Evolutionary conservation across 805 yeast genomes (phyloP), one percentile per base, ranked within the genome.

Genomic region (Candida silvicultrix): DNA sequence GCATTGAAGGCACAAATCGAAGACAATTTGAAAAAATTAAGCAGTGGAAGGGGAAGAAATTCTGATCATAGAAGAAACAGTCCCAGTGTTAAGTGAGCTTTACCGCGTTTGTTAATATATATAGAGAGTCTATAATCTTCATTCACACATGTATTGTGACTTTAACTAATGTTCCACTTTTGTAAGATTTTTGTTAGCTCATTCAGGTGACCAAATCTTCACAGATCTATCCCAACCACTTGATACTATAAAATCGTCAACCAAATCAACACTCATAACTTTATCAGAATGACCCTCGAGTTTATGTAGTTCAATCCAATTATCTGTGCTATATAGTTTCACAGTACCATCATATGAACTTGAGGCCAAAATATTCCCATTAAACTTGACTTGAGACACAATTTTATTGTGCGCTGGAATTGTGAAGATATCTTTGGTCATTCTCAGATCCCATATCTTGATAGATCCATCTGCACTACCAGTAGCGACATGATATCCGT

Each of bases 201-300:
- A 48, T 40, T 55, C 46, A n/a, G 42, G 45, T 23, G 53, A 22
- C 89, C 89, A 85, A 38, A 85, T 45, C 58, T 85, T 85, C 3
- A 89, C 72, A 7, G 86, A 72, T 45, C 94, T 73, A 60, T 89
- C 96, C 96, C 96, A 89, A 19, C 96, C 90, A 42, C 87, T 75
- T 40, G 84, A 76, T 1, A 78, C 73, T 1, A 89, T 64, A 31
- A 48, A 57, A 8, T 65, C 54, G 8, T 74, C 74, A 45, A 71
- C 59, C 1, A 83, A 55, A 57, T 85, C 95, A 41, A 85, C 74
- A 46, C 82, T 68, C 83, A 89, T 78, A 4, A 88, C 78, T 55
- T 84, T 83, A 49, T 86, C 95, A 6, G 74, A 73, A 29, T 81
- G 83, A 10, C 76, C 81, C 41, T 68, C 64, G 38, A 89, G 62